Base-by-base conservation (phyloP, 2,329 filamentous ascomycete genomes). In the Aspergillus candidus region DNA sequence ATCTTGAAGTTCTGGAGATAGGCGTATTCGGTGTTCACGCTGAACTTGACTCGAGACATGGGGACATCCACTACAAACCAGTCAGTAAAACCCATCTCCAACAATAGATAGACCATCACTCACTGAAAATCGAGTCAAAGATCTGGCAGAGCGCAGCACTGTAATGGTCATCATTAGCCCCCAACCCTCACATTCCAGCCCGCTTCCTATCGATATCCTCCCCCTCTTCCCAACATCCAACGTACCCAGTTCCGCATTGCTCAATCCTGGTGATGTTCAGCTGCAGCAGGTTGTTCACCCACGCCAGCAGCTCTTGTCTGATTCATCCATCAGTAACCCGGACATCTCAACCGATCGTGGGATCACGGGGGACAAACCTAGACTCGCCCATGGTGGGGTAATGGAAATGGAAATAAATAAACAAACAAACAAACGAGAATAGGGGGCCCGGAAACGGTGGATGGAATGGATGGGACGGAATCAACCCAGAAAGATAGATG, bases 1-100 rank as follows among this genome's bases (percentile, higher is more conserved):
- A 97, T 77, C 71, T 98, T 98, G 79, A 96, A 98, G 70, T 98
- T 98, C 72, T 95, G 88, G 49, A 97, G 82, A 69, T 98, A 98
- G 55, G 88, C 86, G 70, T 96, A 97, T 76, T 98, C 93, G 56
- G 84, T 85, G 72, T 90, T 96, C 62, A 91, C 91, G 66, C 96
- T 95, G 79, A 98, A 98, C 74, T 95, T 96, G 73, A 98, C 91
- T 58, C 88, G 83, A 54, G 82, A 77, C 93, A 98, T 97, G 55
- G 91, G 89, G 30, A 97, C 78, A 69, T 98, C 93, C 73, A 82
- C 79, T 82, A 47, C 33, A 45, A 40, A 11, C 30, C 50, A 46
- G 46, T 27, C 12, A 22, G 37, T 50, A 31, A 43, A 43, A 35
- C 35, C 34, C 35, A n/a, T 17, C 29, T 14, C 13, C 10, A 14